These are phyloP conservation scores for Venturiaceae sp. DNA, from an alignment of 2,329 filamentous ascomycete genomes.

Conservation along the genomic window DNA sequence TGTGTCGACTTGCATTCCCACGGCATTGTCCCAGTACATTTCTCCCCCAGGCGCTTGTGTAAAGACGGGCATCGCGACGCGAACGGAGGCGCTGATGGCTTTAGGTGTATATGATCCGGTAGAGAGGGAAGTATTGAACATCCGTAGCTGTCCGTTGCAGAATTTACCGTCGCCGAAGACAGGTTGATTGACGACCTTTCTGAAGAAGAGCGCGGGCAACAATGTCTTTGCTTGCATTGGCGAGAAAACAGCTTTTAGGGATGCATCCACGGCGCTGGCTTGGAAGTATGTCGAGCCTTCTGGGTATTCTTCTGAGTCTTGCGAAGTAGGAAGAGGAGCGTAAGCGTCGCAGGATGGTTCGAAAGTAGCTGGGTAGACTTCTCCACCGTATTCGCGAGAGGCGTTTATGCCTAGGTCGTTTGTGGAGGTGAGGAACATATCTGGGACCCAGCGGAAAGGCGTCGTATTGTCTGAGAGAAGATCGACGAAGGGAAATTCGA, in stretches of 20 bases:
- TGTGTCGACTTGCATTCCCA: slow-evolving; percentile 25
- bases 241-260: background rate
- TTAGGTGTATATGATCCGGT: slow-evolving; percentile 21
- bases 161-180: slow-evolving; percentile 30
- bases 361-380: slow-evolving; percentile 32
- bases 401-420: slow-evolving; percentile 35
- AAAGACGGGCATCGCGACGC: slow-evolving; percentile 18
- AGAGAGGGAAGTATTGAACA: slow-evolving; percentile 38
- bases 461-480: slow-evolving; percentile 39
- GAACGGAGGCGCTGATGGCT: slow-evolving; percentile 22
- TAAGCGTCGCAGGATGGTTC: slow-evolving; percentile 43
- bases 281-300: background rate
- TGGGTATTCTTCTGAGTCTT: too few relatives aligned
- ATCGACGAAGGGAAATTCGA: slow-evolving; percentile 49
- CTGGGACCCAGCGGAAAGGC: slow-evolving; percentile 41
- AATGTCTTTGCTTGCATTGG: background rate
- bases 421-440: slow-evolving; percentile 35
- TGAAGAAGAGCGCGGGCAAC: slow-evolving; percentile 29
- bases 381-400: slow-evolving; percentile 36
- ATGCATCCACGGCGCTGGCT: background rate
- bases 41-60: slow-evolving; percentile 11
- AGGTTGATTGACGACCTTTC: slow-evolving; percentile 47
- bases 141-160: slow-evolving; percentile 35
- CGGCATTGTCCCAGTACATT: slow-evolving; percentile 19
- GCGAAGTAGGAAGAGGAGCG: slow-evolving; percentile 13